Base-by-base conservation (phyloP, 495 filamentous ascomycete species). In the Xylaria grammica region DNA sequence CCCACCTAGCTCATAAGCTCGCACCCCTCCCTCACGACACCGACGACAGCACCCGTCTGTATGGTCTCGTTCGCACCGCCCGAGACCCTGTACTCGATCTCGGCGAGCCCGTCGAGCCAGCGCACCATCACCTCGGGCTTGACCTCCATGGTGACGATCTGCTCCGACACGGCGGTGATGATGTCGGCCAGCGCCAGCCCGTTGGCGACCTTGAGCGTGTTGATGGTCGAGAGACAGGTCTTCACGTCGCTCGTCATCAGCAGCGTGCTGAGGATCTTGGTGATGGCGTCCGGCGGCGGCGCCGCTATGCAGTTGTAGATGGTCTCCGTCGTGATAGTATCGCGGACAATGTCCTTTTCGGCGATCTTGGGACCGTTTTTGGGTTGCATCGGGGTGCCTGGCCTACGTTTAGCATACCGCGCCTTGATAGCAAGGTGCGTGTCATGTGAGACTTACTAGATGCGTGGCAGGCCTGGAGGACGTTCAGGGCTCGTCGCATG, bases 241-340 rank as follows among this genome's bases (percentile, higher is more conserved):
- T 89, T 96, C 19, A 98, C 89, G 69, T 98, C 93, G 50, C 87
- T 85, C 3, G 89, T 96, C 19, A 81, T 86, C 5, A 98, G 85
- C 29, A 99, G 85, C 3, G 93, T 97, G 64, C 87, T 81, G 56
- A 91, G 82, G 65, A 99, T 99, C 66, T 90, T 83, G 68, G 86
- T 81, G 68, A 98, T 97, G 71, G 97, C 95, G 1, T 86, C 84
- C 0, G 95, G 96, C 71, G 95, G 94, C 9, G 95, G 95, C 0
- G 95, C 93, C 30, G 96, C 96, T 73, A 99, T 95, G 75, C 95
- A 99, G 77, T 96, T 91, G 81, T 96, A 98, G 72, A 99, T 97
- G 6, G 93, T 94, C 46, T 89, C 84, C 66, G 92, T 90, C 26
- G 94, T 97, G 79, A 98, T 96, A 10, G 83, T 82, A 66, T 97